Conservation (phyloP, 31 red algal genomes). For the Odonthalia washingtoniensis region DNA sequence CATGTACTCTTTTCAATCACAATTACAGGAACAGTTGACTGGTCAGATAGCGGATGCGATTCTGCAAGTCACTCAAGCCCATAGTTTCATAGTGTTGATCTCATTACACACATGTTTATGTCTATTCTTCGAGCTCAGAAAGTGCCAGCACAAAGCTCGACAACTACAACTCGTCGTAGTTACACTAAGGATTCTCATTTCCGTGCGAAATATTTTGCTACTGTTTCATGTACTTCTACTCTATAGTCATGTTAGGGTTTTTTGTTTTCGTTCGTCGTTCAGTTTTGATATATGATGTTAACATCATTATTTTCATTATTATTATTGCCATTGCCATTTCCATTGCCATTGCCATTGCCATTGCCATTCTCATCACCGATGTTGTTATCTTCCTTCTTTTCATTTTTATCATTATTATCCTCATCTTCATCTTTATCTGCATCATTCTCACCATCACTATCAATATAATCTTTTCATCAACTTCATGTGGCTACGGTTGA, state of each 20-base stretch:
- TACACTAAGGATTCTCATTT: conserved; percentile 49
- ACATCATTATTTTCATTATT: too few relatives aligned
- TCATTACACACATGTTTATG: conserved; percentile 92
- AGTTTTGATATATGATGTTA: too few relatives aligned
- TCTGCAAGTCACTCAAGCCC: conserved; percentile 54
- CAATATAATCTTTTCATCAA: too few relatives aligned
- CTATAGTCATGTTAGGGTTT: neutral
- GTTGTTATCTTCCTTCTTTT: too few relatives aligned
- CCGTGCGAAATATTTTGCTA: conserved; percentile 63
- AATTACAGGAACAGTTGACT: conserved; percentile 98
- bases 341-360: too few relatives aligned
- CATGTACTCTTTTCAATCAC: conserved; percentile 80
- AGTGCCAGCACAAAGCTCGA: conserved; percentile 64
- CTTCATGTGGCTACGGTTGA: too few relatives aligned
- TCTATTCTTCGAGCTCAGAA: conserved; percentile 91
- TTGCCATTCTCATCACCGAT: too few relatives aligned
- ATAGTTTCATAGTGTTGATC: conserved; percentile 85
- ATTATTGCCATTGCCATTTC: too few relatives aligned
- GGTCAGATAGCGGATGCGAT: conserved; percentile 94
- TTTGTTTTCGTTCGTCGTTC: too few relatives aligned
- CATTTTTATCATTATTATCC: too few relatives aligned
- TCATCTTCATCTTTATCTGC: too few relatives aligned
- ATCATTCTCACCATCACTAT: too few relatives aligned
- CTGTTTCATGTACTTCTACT: neutral
- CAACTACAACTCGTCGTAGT: conserved; percentile 32